Base-by-base conservation (phyloP, 2,329 filamentous ascomycete genomes). In the Simplicillium sp. region DNA sequence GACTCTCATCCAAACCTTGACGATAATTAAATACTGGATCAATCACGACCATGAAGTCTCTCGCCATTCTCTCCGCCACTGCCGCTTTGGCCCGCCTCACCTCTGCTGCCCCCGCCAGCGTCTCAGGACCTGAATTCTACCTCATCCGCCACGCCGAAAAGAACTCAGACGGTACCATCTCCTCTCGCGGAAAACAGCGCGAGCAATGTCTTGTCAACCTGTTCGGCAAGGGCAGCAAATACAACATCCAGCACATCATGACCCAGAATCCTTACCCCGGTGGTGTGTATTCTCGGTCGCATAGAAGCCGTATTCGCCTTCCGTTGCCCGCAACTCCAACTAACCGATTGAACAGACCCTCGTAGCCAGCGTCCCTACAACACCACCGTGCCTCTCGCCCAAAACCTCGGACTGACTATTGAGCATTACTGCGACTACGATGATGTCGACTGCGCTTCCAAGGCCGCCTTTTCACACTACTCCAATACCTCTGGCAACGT, bases 121-220 rank as follows among this genome's bases (percentile, higher is more conserved):
- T 11, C 2, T 16, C 15, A 16, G 33, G 37, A 7, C 63, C 71
- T 4, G 76, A 67, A 1, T 67, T 77, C 20, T 79, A 75, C 49
- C 58, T 77, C 11, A 77, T 79, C 51, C 68, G 74, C 13, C 74
- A 79, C 47, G 74, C 73, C 42, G 74, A 79, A 52, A 78, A 79
- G 53, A 73, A 73, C 7, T 53, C 66, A 38, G 63, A 61, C 11
- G 60, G 62, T 29, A 59, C 66, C 42, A 60, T 77, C 29, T 71
- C 51, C 34, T 46, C 63, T 0, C 50, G 65, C 43, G 75, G 74
- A 11, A 46, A 64, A 35, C 46, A 74, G 52, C 69, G 75, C 31
- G 69, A 73, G 0, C 67, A 77, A 49, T 77, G 73, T 46, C 56
- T 78, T 15, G 58, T 66, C 4, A 57, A 50, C n/a, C 67, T 77